These are phyloP conservation scores for Blumeria hordei DNA, from an alignment of 2,329 filamentous ascomycete species.

Conservation along the genomic window DNA sequence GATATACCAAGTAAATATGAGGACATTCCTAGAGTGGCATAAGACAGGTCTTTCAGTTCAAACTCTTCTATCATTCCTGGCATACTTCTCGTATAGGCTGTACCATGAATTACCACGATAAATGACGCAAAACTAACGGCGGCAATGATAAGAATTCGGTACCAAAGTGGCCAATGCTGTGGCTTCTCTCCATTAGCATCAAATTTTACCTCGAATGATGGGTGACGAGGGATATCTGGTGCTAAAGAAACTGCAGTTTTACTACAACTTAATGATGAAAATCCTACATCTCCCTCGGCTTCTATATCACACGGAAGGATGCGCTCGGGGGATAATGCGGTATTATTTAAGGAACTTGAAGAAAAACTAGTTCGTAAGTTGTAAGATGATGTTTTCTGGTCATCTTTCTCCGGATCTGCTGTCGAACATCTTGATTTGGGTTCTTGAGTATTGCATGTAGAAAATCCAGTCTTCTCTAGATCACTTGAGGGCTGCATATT, in stretches of 20 bases:
- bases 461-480: background rate
- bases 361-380: conserved; percentile 7
- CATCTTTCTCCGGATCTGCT: conserved; percentile 7
- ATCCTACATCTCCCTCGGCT: conserved; percentile 18
- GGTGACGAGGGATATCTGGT: conserved; percentile 21
- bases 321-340: conserved; percentile 16
- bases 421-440: background rate
- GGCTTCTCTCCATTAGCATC: conserved; percentile 41
- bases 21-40: conserved; percentile 54
- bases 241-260: conserved; percentile 20
- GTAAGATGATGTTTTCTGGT: conserved; percentile 5
- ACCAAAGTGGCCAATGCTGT: conserved; percentile 37
- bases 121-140: conserved; percentile 17
- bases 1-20: conserved; percentile 58
- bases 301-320: conserved; percentile 18
- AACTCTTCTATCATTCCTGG: conserved; percentile 47
- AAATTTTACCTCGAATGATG: conserved; percentile 53
- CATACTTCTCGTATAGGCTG: conserved; percentile 51
- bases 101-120: conserved; percentile 43
- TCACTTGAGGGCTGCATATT: background rate
- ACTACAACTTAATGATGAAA: conserved; percentile 15
- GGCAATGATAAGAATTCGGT: conserved; percentile 16
- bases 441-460: background rate
- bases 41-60: conserved; percentile 26
- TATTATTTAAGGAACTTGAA: conserved; percentile 9